Percentiles rank a stretch among this genome's conserved stretches.
Conservation (phyloP, 371 early-diverging fungal species). For the Rhizopus arrhizus region DNA sequence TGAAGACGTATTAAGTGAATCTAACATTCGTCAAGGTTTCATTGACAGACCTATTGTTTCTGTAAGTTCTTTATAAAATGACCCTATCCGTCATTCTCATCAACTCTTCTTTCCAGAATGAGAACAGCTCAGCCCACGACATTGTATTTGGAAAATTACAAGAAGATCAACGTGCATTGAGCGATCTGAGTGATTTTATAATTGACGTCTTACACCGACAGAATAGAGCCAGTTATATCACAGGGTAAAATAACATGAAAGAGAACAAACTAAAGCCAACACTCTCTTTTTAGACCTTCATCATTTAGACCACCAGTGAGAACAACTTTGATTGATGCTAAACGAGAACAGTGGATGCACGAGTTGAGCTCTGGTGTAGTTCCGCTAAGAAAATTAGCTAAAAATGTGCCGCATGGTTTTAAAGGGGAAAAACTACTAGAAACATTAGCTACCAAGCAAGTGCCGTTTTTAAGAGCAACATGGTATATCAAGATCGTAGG, state of each 20-base stretch:
- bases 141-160: constrained; percentile 53
- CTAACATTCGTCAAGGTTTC: constrained; percentile 73
- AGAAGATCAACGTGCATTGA: constrained; percentile 54
- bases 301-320: constrained; percentile 63
- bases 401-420: constrained; percentile 66
- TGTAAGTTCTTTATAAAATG: constrained; percentile 22
- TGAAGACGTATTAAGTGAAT: constrained; percentile 66
- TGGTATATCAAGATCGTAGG: constrained; percentile 78
- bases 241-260: constrained; percentile 41
- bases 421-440: constrained; percentile 71
- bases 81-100: background rate
- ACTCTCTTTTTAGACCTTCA: constrained; percentile 37
- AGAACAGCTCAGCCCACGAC: constrained; percentile 56
- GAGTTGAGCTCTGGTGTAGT: constrained; percentile 58
- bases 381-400: constrained; percentile 60
- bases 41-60: constrained; percentile 61
- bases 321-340: constrained; percentile 56
- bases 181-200: constrained; percentile 60
- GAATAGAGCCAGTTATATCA: constrained; percentile 51
- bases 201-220: constrained; percentile 61
- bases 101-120: constrained; percentile 33
- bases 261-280: background rate
- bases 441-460: constrained; percentile 56
- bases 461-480: constrained; percentile 71
- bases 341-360: constrained; percentile 64